Evolutionary conservation across 2,329 filamentous ascomycete genomes (phyloP), one percentile per base, ranked within the genome.

Genomic region (Ophiosphaerella narmari): DNA sequence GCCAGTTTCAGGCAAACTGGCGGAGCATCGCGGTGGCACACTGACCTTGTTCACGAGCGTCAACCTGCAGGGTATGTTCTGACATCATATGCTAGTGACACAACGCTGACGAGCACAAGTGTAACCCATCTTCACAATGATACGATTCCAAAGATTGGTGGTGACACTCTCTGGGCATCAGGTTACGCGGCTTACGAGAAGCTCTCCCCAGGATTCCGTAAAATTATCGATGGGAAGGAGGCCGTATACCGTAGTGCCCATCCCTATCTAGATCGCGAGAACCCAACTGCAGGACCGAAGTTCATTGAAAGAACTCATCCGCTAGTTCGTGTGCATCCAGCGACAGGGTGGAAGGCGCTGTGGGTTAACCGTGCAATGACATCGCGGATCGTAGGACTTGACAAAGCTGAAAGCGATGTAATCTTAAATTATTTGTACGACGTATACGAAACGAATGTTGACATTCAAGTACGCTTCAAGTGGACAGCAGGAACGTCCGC

Each of bases 301-400:
- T 79, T 79, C 59, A 74, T 90, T n/a, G 86, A 89, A 70, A 80
- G 87, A 6, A 75, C 80, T 8, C 87, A 90, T 65, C 86, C 87
- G 0, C 68, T 90, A 8, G 87, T 90, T 2, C 80, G 87, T 3
- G 83, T 87, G 0, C 87, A 90, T 64, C 87, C 87, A 0, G 86
- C 84, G 0, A 90, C 87, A 0, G 87, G 87, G 0, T 90, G 87
- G 87, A 90, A 89, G 69, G 79, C 85, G 0, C 77, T 90, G 0
- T 90, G 81, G 77, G 87, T 90, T 0, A 90, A 90, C 66, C 80
- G 86, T 3, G 77, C 83, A 2, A 86, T 90, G 80, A 90, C 87
- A 0, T 79, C 80, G 5, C 77, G 81, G 0, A 90, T 90, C 40
- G 82, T 90, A 0, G 88, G 87, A 0, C 69, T 90, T 0, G 86